Base-by-base conservation (phyloP, 2,329 filamentous ascomycete species). In the Aspergillus brasiliensis region DNA sequence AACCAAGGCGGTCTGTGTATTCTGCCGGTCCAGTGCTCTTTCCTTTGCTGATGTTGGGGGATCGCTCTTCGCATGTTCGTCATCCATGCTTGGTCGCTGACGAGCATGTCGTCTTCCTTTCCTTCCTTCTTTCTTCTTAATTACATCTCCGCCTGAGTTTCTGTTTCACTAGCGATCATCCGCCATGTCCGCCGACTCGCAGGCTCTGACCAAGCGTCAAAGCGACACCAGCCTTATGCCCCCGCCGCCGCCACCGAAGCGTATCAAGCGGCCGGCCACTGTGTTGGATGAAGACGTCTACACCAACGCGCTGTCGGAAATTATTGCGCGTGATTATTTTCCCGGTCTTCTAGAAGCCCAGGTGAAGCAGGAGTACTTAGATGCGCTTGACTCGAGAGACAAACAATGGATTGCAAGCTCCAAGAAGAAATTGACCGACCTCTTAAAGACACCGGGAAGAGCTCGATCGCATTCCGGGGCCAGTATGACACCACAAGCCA, bases 311-410 rank as follows among this genome's bases (percentile, higher is more conserved):
- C 83, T 99, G 27, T 97, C 93, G 0, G 89, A 95, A 67, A 98
- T 99, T 72, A 97, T 99, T 64, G 91, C 92, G 8, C 88, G 95
- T 65, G 95, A 99, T 81, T 99, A 96, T 81, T 99, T 98, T 71
- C 95, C 95, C 0, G 95, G 94, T 0, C 83, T 99, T 0, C 80
- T 93, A 4, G 92, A 98, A 74, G 88, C 88, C 13, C 88, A 96
- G 69, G 89, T 89, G 0, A 92, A 97, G 74, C 88, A 92, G 73
- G 95, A 99, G 69, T 98, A 97, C 68, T 82, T 99, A 28, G 89
- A 96, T 70, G 95, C 95, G 0, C 79, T 98, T 8, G 92, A 96
- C 8, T 96, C 93, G 15, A 89, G 89, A 59, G 88, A 99, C 76
- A 80, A 84, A 53, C 84, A 86, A 66, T 98, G 95, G 94, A 97